A percentile compares a stretch with the other conserved stretches of the same genome.
Conservation (phyloP, 352 stramenopile genomes). For the Globisporangium uncinulatum region DNA sequence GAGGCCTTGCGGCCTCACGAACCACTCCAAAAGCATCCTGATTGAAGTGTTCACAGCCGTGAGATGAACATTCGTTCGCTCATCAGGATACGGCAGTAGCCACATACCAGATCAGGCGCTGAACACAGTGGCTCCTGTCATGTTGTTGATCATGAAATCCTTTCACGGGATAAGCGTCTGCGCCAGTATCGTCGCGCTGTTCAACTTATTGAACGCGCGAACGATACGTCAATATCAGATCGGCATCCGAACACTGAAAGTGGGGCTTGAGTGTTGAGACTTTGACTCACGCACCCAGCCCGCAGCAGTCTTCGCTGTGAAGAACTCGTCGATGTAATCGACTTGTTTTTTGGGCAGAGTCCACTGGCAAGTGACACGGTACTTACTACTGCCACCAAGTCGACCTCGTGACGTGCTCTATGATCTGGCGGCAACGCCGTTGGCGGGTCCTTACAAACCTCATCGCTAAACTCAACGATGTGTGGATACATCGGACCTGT, state of each 20-base stretch:
- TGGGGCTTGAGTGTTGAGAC: conserved; percentile 18
- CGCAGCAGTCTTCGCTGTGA: conserved; percentile 1
- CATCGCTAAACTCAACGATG: too few species aligned
- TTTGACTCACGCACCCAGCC: conserved; percentile 14
- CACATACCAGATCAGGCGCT: conserved; percentile 22
- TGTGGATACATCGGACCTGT: too few species aligned
- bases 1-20: conserved; percentile 21
- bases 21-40: conserved; percentile 20
- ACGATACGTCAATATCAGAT: conserved; percentile 21
- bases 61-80: conserved; percentile 3
- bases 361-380: conserved; percentile 23
- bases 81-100: conserved; percentile 30
- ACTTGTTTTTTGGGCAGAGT: conserved; percentile 20
- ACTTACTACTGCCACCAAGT: conserved; percentile 19
- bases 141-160: conserved; percentile 19
- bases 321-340: conserved; percentile 17
- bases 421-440: too few species aligned
- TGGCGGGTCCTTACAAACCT: too few species aligned
- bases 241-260: conserved; percentile 23
- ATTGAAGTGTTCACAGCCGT: conserved; percentile 20
- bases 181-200: conserved; percentile 19
- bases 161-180: conserved; percentile 27
- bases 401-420: conserved; percentile 27
- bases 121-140: conserved; percentile 23
- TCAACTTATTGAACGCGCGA: conserved; percentile 31